Evolutionary conservation across 495 filamentous ascomycete species (phyloP).

Genomic region (Penicillium angulare): DNA sequence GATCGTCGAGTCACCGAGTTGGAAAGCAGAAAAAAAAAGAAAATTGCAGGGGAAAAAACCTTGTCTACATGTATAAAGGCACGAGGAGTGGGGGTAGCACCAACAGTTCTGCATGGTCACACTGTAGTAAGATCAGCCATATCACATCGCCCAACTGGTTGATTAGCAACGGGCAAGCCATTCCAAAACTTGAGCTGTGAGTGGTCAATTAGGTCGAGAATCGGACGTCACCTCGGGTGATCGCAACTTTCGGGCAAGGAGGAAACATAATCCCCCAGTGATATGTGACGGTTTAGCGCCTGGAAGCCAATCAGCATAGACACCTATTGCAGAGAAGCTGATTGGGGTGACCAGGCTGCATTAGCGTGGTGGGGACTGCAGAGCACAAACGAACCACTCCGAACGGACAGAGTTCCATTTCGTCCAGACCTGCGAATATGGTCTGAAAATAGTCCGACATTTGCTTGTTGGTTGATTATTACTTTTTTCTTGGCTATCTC

Average conservation of each 20-base stretch:
- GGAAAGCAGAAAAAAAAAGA: not conserved
- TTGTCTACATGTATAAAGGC: slow-evolving; percentile 19
- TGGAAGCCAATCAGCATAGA: slow-evolving; percentile 17
- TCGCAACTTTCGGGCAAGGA: not conserved
- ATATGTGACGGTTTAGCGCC: slow-evolving; percentile 28
- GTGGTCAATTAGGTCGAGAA: not conserved
- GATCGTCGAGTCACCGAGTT: slow-evolving; percentile 1
- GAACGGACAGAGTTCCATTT: too few species aligned
- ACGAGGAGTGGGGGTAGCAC: slow-evolving; percentile 18
- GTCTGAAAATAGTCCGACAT: too few species aligned
- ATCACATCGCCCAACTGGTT: not conserved
- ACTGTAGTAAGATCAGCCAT: slow-evolving; percentile 16
- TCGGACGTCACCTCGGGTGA: slow-evolving; percentile 10
- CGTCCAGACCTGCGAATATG: too few species aligned
- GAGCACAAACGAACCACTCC: not conserved
- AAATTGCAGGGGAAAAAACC: slow-evolving; percentile 7
- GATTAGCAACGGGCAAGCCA: slow-evolving; percentile 8
- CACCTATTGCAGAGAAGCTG: slow-evolving; percentile 10
- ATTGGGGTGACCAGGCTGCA: slow-evolving; percentile 27
- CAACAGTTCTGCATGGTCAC: not conserved
- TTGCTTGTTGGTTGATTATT: too few species aligned
- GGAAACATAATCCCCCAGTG: slow-evolving; percentile 3
- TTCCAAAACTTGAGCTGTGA: slow-evolving; percentile 9
- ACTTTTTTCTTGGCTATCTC: too few species aligned
- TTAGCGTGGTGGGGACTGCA: slow-evolving; percentile 21